Evolutionary conservation across 495 filamentous ascomycete genomes (phyloP).

Genomic region (Thermochaetoides thermophila): DNA sequence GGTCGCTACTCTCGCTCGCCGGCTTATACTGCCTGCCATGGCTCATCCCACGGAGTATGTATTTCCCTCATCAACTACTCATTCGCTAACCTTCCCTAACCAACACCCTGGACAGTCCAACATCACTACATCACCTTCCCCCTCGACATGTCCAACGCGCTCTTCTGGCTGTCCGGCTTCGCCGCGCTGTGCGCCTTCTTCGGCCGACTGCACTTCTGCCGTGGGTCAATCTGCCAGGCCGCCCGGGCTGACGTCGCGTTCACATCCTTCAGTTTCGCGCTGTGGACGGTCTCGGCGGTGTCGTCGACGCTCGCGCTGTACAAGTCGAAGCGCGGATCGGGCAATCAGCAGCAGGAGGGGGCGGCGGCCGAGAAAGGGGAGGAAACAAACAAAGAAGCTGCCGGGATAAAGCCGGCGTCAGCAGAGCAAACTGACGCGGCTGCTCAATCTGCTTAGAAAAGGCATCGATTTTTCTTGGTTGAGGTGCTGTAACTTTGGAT

Average conservation of each 20-base stretch:
- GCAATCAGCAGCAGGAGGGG: background rate
- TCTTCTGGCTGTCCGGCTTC: constrained; percentile 76
- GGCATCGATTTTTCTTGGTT: too few relatives aligned
- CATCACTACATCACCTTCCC: constrained; percentile 45
- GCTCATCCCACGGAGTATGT: constrained; percentile 29
- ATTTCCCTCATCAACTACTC: background rate
- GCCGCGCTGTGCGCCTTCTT: constrained; percentile 56
- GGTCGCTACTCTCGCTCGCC: constrained; percentile 48
- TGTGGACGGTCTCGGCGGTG: constrained; percentile 28
- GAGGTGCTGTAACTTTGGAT: too few relatives aligned
- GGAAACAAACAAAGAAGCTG: too few relatives aligned
- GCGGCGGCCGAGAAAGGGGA: too few relatives aligned
- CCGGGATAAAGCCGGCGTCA: too few relatives aligned
- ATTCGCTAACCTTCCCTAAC: constrained; percentile 14
- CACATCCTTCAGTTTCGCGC: constrained; percentile 24
- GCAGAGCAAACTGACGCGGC: too few relatives aligned
- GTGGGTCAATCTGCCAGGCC: constrained; percentile 32
- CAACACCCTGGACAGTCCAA: constrained; percentile 18
- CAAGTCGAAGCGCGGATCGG: constrained; percentile 16
- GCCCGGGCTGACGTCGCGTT: constrained; percentile 35
- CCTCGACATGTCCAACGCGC: constrained; percentile 49
- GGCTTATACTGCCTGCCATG: constrained; percentile 52
- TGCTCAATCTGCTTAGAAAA: too few relatives aligned
- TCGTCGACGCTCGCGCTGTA: constrained; percentile 22
- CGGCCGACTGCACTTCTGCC: constrained; percentile 36